phyloP scores from a whole-genome alignment of 2,329 filamentous ascomycete species.

The Nigrospora sphaerica region DNA sequence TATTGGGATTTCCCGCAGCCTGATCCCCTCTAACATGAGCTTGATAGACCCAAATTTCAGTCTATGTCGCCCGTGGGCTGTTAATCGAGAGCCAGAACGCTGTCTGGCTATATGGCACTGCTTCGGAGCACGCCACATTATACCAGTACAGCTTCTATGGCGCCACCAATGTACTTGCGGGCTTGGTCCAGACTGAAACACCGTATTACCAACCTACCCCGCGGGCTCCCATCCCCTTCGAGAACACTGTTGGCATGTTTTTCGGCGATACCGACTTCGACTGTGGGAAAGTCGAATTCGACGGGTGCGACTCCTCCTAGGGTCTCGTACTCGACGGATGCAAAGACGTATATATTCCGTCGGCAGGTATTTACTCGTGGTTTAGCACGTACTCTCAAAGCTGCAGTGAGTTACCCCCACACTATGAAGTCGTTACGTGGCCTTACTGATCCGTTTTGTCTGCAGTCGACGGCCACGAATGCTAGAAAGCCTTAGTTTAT shows the following conservation, averaged over 20 bases:
- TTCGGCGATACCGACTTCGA: neutral
- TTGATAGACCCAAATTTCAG: conserved; percentile 43
- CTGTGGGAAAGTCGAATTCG: neutral
- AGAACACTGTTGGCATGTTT: neutral
- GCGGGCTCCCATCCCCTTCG: neutral
- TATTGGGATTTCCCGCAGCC: no score
- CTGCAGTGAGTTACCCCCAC: no score
- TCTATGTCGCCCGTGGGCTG: conserved; percentile 46
- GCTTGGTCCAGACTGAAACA: conserved; percentile 53
- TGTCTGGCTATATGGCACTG: conserved; percentile 53
- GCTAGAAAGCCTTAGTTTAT: neutral
- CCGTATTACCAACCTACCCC: neutral
- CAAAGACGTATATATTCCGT: conserved; percentile 1
- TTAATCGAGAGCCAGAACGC: conserved; percentile 29
- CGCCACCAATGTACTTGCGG: conserved; percentile 50
- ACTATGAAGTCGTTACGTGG: no score
- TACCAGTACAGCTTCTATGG: conserved; percentile 56
- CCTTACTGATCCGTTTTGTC: no score
- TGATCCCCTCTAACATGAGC: no score
- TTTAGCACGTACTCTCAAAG: conserved; percentile 1
- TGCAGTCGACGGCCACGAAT: neutral
- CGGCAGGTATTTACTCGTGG: conserved; percentile 4
- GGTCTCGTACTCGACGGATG: neutral
- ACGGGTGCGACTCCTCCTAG: conserved; percentile 8
- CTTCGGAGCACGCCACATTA: conserved; percentile 52